Conservation (phyloP, 1,139 yeast genomes). For the Kodamaea suecica region DNA sequence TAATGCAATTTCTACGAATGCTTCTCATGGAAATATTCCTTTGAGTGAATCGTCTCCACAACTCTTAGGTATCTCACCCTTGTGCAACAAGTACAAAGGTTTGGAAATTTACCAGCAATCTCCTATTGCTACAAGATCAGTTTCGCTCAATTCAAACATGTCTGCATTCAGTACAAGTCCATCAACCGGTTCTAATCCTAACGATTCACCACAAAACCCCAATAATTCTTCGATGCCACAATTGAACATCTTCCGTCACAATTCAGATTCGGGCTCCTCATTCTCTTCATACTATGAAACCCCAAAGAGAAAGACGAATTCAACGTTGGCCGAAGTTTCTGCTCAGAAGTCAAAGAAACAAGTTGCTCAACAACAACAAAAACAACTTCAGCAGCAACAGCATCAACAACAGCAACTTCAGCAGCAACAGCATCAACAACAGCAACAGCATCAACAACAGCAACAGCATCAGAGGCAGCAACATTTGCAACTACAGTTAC, state of each 20-base stretch:
- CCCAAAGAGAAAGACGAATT: conserved; percentile 20
- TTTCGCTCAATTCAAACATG: conserved; percentile 14
- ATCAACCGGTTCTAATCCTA: too few species aligned
- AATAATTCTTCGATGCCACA: conserved; percentile 20
- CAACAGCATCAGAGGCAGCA: conserved; percentile 6
- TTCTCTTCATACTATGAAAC: conserved; percentile 17
- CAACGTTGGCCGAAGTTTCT: conserved; percentile 17
- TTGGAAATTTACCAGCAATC: conserved; percentile 18
- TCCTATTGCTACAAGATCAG: conserved; percentile 13
- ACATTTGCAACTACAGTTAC: conserved; percentile 8
- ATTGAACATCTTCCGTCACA: conserved; percentile 28
- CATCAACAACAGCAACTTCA: too few species aligned
- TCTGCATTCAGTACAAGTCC: conserved; percentile 10
- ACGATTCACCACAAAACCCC: conserved; percentile 7
- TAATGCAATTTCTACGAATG: not conserved
- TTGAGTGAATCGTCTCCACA: conserved; percentile 15
- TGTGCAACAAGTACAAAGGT: conserved; percentile 21
- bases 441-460: conserved; percentile 7
- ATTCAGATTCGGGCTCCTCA: conserved; percentile 21
- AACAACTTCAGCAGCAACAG: conserved; percentile 7
- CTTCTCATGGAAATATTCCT: conserved; percentile 10
- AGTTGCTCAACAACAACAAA: conserved; percentile 5
- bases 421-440: too few species aligned
- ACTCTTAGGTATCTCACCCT: conserved; percentile 19
- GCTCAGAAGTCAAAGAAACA: conserved; percentile 14